These are phyloP conservation scores for Rhodotorula sp. DNA, from an alignment of 1,284 basidiomycete species.

Conservation along the genomic window DNA sequence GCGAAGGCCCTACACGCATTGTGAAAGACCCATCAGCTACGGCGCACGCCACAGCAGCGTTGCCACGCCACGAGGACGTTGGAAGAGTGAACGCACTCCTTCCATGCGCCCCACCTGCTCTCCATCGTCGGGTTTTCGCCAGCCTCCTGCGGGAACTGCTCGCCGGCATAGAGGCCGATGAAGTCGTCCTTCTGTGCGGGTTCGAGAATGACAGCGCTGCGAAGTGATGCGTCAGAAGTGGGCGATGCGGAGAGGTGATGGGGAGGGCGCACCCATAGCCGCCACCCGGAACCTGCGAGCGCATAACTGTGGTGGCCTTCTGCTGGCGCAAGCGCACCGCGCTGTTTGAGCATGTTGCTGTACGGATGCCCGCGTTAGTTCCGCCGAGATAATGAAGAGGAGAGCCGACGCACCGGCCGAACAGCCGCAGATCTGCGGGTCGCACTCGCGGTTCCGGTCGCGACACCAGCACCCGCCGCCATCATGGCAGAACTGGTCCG, in stretches of 20 bases:
- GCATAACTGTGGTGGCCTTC: not conserved
- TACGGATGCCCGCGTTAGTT: fast-evolving
- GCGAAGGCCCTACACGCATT: not conserved
- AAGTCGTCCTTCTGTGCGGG: not conserved
- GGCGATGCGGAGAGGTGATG: fast-evolving
- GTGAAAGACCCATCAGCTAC: not conserved
- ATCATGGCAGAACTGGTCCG: not conserved
- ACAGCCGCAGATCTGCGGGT: constrained; percentile 15
- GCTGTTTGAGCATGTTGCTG: constrained; percentile 5
- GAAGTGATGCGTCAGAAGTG: too few species aligned
- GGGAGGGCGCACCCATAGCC: constrained; percentile 12
- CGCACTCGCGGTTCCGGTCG: constrained; percentile 5
- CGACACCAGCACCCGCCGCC: not conserved
- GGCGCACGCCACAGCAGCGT: not conserved
- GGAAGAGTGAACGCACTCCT: not conserved
- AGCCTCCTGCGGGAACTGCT: not conserved
- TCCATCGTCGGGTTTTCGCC: not conserved
- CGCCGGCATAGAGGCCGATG: constrained; percentile 20
- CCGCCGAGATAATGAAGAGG: not conserved
- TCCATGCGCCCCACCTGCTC: not conserved
- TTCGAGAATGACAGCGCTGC: constrained; percentile 6
- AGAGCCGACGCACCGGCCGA: not conserved
- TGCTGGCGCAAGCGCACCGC: not conserved
- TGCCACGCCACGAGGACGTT: too few species aligned
- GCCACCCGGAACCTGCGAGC: not conserved